A percentile compares a stretch with the other conserved stretches of the same genome.
phyloP scores from a whole-genome alignment of 306 rosid species.

The Pyrus bretschneideri region DNA sequence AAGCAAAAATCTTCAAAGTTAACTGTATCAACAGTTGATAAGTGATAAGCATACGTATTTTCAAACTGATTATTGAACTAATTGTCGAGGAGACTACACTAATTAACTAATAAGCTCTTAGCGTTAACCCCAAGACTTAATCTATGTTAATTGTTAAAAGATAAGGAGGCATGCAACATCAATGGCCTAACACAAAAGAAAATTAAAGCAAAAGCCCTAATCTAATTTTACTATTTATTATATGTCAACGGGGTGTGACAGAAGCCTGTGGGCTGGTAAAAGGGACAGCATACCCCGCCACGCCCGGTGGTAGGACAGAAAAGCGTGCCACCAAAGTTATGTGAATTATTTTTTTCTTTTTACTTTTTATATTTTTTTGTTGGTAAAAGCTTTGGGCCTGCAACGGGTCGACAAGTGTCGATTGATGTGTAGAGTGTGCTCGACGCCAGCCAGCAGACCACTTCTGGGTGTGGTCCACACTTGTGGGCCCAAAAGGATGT shows the following conservation, averaged over 20 bases:
- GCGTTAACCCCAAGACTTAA: not conserved
- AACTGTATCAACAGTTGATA: too few species aligned
- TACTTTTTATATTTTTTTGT: not conserved
- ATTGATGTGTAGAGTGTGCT: constrained; percentile 20
- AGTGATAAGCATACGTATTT: not conserved
- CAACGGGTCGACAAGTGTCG: not conserved
- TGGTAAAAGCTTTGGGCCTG: not conserved
- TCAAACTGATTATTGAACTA: too few species aligned
- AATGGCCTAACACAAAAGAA: constrained; percentile 4
- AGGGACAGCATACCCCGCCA: constrained; percentile 17
- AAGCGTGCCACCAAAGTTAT: constrained; percentile 19
- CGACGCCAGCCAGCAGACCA: constrained; percentile 28
- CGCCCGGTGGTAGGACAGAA: constrained; percentile 11
- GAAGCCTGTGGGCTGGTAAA: constrained; percentile 21
- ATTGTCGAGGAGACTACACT: too few species aligned
- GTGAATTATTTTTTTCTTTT: not conserved
- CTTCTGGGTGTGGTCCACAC: constrained; percentile 22
- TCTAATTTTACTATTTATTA: not conserved
- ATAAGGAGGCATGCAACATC: not conserved
- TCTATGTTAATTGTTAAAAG: not conserved
- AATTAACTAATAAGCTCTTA: not conserved
- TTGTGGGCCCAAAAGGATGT: constrained; percentile 19
- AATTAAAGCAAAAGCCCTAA: not conserved
- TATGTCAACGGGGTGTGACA: constrained; percentile 29
- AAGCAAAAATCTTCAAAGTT: not conserved